Evolutionary conservation across 2,329 filamentous ascomycete species (phyloP).

Genomic region (Fusarium fujikuroi): DNA sequence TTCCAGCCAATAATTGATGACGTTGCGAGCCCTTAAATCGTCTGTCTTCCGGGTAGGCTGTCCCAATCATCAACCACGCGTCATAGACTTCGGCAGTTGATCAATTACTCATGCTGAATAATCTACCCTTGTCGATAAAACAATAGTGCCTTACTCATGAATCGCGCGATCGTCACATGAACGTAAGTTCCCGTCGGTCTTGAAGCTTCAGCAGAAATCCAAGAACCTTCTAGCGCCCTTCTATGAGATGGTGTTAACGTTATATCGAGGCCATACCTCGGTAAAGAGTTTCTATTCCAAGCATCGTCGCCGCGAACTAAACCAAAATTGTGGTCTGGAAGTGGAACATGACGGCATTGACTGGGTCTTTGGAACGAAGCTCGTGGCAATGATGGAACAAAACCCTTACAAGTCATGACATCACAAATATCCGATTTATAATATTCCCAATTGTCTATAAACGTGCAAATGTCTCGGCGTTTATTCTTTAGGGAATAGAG

Average conservation of each 20-base stretch:
- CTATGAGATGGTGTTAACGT: background rate
- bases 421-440: conserved; percentile 5
- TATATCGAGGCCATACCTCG: background rate
- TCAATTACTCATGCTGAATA: conserved; percentile 6
- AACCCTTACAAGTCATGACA: conserved; percentile 12
- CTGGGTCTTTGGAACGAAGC: background rate
- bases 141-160: background rate
- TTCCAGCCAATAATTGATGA: background rate
- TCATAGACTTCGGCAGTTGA: conserved; percentile 3
- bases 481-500: accelerated
- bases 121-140: background rate
- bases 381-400: background rate
- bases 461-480: accelerated
- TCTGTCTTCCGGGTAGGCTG: background rate
- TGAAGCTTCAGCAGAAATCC: background rate
- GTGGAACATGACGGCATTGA: conserved; percentile 29
- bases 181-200: background rate
- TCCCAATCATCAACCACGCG: background rate
- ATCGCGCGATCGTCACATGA: background rate
- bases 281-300: background rate
- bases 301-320: background rate
- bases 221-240: background rate
- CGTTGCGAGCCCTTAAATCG: background rate
- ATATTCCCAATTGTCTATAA: background rate
- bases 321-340: background rate